These are phyloP conservation scores for Boechera stricta DNA, from an alignment of 345 rosid genomes.

Conservation along the genomic window DNA sequence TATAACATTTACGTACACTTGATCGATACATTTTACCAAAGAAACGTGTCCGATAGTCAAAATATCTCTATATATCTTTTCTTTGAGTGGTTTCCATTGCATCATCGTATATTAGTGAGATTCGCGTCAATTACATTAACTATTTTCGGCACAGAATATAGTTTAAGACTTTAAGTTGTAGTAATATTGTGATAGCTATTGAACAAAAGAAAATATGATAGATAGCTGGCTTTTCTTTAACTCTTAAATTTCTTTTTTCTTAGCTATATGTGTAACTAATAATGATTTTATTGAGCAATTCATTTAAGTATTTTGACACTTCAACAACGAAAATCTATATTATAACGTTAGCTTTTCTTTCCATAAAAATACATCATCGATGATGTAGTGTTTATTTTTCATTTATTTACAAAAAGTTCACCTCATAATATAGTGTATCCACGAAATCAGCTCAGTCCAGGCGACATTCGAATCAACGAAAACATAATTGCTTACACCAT, in stretches of 20 bases:
- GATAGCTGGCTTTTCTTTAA: background rate
- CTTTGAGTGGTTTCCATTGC: slow-evolving; percentile 8
- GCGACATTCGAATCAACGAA: no score
- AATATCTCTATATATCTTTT: slow-evolving; percentile 7
- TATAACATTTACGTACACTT: background rate
- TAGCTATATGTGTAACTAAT: background rate
- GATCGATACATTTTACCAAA: slow-evolving; percentile 33
- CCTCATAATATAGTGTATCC: no score
- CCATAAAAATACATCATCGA: no score
- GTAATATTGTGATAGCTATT: background rate
- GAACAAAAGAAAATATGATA: background rate
- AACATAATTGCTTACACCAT: no score
- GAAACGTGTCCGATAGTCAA: background rate
- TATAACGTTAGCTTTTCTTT: no score
- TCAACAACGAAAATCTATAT: no score
- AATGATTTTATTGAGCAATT: background rate
- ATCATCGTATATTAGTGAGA: slow-evolving; percentile 20
- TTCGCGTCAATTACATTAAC: background rate
- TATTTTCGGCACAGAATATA: background rate
- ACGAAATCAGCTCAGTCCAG: no score
- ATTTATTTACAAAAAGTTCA: no score
- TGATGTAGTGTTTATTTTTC: no score
- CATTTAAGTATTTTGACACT: no score
- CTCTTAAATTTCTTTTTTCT: background rate
- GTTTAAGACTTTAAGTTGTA: background rate